These are phyloP conservation scores for Petunia axillaris DNA, from an alignment of 257 asterid genomes.

Conservation along the genomic window DNA sequence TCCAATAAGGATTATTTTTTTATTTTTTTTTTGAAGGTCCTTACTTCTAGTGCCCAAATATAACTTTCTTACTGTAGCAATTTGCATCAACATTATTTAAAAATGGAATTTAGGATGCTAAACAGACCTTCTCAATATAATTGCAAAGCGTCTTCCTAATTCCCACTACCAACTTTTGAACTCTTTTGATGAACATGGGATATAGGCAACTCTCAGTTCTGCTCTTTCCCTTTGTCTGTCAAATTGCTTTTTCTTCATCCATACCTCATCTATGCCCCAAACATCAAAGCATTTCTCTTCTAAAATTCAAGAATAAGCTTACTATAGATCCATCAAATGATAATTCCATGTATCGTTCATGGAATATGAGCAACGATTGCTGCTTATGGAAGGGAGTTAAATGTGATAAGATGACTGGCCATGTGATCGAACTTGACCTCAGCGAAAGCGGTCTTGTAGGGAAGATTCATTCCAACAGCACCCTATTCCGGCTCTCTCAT, in stretches of 20 bases:
- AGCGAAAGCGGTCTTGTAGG: conserved; percentile 32
- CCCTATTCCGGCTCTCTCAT: conserved; percentile 27
- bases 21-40: too few species aligned
- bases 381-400: conserved; percentile 35
- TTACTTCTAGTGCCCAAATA: neutral
- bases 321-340: neutral
- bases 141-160: neutral
- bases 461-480: conserved; percentile 23
- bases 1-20: too few species aligned
- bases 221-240: conserved; percentile 20
- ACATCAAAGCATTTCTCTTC: conserved; percentile 22
- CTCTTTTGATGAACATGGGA: neutral
- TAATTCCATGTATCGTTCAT: neutral
- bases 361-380: conserved; percentile 30
- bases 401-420: conserved; percentile 29
- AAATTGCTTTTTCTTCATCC: conserved; percentile 26
- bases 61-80: neutral
- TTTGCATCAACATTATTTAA: neutral
- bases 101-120: too few species aligned
- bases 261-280: neutral
- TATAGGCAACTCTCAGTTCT: neutral
- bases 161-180: neutral
- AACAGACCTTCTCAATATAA: neutral
- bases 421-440: conserved; percentile 35
- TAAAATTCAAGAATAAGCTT: conserved; percentile 26